Percentiles rank a stretch among this genome's conserved stretches.
Evolutionary conservation across 371 early-diverging fungal genomes (phyloP).

Genomic region (Circinella umbellata): DNA sequence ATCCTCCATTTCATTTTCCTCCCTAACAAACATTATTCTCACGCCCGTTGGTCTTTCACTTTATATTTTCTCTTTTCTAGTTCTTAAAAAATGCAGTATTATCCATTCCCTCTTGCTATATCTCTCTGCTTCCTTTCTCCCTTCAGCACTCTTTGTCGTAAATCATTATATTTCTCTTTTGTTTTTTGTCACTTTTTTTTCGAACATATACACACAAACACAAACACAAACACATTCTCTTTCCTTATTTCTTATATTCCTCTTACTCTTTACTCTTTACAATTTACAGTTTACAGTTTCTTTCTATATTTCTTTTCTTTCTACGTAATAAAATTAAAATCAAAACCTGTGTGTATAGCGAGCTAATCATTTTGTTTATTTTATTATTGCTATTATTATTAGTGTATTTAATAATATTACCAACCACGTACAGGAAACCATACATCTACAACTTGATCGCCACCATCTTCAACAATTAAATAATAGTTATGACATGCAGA

Average conservation of each 20-base stretch:
- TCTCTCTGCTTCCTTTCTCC: not conserved
- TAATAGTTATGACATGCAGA: slow-evolving; percentile 44
- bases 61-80: not conserved
- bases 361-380: not conserved
- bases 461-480: slow-evolving; percentile 38
- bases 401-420: slow-evolving; percentile 23
- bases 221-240: no score
- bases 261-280: no score
- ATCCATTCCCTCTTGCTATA: no score
- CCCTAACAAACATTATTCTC: not conserved
- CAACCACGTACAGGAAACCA: slow-evolving; percentile 57
- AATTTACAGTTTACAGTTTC: no score
- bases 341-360: slow-evolving; percentile 8
- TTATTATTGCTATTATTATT: no score
- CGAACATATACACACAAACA: not conserved
- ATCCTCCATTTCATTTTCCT: slow-evolving; percentile 1
- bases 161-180: not conserved
- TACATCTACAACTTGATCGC: slow-evolving; percentile 43
- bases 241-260: no score
- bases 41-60: not conserved
- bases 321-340: not conserved
- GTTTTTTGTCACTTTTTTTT: slow-evolving; percentile 7
- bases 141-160: not conserved
- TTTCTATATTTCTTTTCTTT: no score
- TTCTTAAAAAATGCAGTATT: no score